Conservation (phyloP, 306 rosid genomes). For the Prunus dulcis region DNA sequence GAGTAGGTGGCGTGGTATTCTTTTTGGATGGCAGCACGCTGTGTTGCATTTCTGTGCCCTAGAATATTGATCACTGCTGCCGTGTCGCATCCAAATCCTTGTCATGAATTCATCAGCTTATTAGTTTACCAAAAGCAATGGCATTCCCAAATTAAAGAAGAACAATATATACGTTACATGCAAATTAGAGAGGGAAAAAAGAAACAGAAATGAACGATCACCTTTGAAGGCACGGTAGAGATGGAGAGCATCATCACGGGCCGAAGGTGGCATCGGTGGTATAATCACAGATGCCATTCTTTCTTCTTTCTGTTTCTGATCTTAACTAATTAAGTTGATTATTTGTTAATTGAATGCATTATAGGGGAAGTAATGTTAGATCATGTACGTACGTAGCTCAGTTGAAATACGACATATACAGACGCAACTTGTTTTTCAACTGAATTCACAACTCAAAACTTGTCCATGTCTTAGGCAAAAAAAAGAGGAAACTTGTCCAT, state of each 20-base stretch:
- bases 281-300: slow-evolving; percentile 55
- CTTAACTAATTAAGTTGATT: neutral
- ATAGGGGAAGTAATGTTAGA: neutral
- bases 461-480: neutral
- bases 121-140: too few species aligned
- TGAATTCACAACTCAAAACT: neutral
- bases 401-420: neutral
- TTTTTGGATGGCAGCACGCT: slow-evolving; percentile 64
- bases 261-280: slow-evolving; percentile 58
- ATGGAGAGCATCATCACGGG: slow-evolving; percentile 64
- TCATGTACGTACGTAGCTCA: neutral
- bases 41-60: slow-evolving; percentile 66
- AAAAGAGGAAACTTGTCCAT: neutral
- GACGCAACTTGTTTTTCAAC: neutral
- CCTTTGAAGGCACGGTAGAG: slow-evolving; percentile 88
- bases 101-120: neutral
- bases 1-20: slow-evolving; percentile 58
- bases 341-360: neutral
- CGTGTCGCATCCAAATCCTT: slow-evolving; percentile 79
- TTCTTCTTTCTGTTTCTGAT: neutral
- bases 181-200: neutral
- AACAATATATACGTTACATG: neutral
- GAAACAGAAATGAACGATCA: neutral
- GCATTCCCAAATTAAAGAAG: neutral
- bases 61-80: slow-evolving; percentile 63